Base-by-base conservation (phyloP, 768 basidiomycete species). In the Suillus fuscotomentosus region DNA sequence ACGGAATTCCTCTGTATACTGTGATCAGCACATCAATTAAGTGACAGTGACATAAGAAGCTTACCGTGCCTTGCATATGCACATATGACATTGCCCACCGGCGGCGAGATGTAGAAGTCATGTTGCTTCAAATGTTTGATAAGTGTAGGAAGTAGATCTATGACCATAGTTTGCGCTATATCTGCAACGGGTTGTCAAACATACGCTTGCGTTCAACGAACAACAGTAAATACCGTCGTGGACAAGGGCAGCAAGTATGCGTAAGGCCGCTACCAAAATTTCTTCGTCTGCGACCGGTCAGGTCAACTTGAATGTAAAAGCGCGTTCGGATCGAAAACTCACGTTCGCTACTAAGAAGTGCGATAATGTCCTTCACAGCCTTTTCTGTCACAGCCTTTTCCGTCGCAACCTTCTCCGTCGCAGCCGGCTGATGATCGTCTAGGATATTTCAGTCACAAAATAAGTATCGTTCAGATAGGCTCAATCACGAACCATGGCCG, bases 241-340 rank as follows among this genome's bases (percentile, higher is more conserved):
- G 34, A 42, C 63, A n/a, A 64, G 63, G 5, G 36, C 62, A n/a
- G 63, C 27, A 31, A 64, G 63, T 24, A 64, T 53, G 47, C 59
- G 34, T 13, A 63, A 38, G 34, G 48, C 61, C 13, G 63, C 22
- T 22, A 64, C 63, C 7, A 54, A 27, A 14, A 64, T 42, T 8
- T 36, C 36, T 22, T 63, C 45, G 22, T 62, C 63, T 38, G 10
- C 36, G 36, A 31, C 27, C 8, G 31, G 27, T 36, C 6, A 38
- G 17, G 9, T 64, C 3, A 48, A 0, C n/a, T 34, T 11, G 10
- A 20, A 24, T 10, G 17, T 34, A 41, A 20, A 42, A 9, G 15
- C 14, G 20, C 36, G 11, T 20, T n/a, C 11, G 1, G 17, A 36
- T 13, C 2, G 2, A 3, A 9, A 27, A 63, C 47, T 50, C 47